phyloP scores from a whole-genome alignment of 495 filamentous ascomycete genomes.

The Talaromyces thailandensis region DNA sequence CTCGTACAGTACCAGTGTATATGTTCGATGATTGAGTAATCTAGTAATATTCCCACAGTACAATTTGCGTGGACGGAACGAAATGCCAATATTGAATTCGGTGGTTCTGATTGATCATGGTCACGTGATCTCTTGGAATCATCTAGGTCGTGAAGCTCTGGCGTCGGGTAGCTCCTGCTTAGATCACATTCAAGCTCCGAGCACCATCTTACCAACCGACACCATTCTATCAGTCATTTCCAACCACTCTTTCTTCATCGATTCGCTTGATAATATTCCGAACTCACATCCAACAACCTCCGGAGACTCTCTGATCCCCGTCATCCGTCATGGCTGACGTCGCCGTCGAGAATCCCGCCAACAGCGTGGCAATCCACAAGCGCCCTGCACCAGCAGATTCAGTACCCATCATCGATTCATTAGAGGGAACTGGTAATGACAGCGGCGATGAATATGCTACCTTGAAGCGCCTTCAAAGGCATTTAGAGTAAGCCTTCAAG shows the following conservation, averaged over 20 bases:
- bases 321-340: conserved; percentile 66
- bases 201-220: neutral
- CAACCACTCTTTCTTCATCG: neutral
- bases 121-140: neutral
- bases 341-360: conserved; percentile 69
- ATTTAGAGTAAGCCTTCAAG: conserved; percentile 65
- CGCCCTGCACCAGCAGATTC: conserved; percentile 67
- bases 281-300: neutral
- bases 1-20: neutral
- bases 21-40: neutral
- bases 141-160: neutral
- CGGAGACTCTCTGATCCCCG: conserved; percentile 8
- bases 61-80: neutral
- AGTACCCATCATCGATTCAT: conserved; percentile 81
- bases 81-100: neutral
- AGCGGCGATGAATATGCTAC: conserved; percentile 88
- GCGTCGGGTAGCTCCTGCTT: neutral
- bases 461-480: conserved; percentile 88
- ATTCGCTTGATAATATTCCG: neutral
- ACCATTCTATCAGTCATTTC: neutral
- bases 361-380: conserved; percentile 62
- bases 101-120: neutral
- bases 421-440: conserved; percentile 74
- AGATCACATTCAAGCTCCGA: neutral
- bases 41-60: neutral